Conservation (phyloP, 1,284 basidiomycete species). For the Schizopora paradoxa region DNA sequence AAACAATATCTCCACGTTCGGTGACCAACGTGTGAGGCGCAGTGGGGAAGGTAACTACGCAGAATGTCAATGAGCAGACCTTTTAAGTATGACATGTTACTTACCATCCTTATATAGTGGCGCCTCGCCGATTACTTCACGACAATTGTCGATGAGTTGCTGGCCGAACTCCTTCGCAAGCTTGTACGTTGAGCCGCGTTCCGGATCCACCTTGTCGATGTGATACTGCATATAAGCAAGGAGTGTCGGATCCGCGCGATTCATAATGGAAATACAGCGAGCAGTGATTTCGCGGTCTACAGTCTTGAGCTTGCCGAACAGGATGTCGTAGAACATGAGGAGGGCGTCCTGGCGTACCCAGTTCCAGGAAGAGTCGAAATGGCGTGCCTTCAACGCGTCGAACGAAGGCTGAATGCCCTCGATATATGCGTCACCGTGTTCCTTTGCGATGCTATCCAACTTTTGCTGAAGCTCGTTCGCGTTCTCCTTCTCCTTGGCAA, state of each 20-base stretch:
- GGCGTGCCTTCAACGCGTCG: slow-evolving; percentile 92
- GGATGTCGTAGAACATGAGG: slow-evolving; percentile 96
- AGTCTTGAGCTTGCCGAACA: slow-evolving; percentile 88
- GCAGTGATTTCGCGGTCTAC: slow-evolving; percentile 96
- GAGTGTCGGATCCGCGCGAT: slow-evolving; percentile 89
- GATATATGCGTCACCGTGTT: slow-evolving; percentile 90
- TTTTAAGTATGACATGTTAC: slow-evolving; percentile 3
- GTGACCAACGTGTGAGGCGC: slow-evolving; percentile 94
- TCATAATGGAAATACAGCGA: slow-evolving; percentile 95
- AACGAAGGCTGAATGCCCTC: slow-evolving; percentile 94
- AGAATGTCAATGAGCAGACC: slow-evolving; percentile 11
- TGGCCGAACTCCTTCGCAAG: slow-evolving; percentile 97
- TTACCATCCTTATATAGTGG: slow-evolving; percentile 91
- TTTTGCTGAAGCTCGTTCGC: slow-evolving; percentile 74
- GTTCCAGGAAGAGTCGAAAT: slow-evolving; percentile 99
- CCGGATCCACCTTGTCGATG: slow-evolving; percentile 80
- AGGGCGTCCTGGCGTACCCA: slow-evolving; percentile 97
- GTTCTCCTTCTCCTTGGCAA: slow-evolving; percentile 80
- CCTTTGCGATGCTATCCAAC: slow-evolving; percentile 82
- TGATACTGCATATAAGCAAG: slow-evolving; percentile 94
- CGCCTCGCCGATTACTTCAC: slow-evolving; percentile 75
- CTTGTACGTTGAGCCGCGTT: slow-evolving; percentile 85
- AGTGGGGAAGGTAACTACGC: slow-evolving; percentile 91
- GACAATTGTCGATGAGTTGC: slow-evolving; percentile 91
- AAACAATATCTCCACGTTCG: slow-evolving; percentile 90